These are phyloP conservation scores for Boletales sp. DNA, from an alignment of 768 basidiomycete species.

Conservation along the genomic window DNA sequence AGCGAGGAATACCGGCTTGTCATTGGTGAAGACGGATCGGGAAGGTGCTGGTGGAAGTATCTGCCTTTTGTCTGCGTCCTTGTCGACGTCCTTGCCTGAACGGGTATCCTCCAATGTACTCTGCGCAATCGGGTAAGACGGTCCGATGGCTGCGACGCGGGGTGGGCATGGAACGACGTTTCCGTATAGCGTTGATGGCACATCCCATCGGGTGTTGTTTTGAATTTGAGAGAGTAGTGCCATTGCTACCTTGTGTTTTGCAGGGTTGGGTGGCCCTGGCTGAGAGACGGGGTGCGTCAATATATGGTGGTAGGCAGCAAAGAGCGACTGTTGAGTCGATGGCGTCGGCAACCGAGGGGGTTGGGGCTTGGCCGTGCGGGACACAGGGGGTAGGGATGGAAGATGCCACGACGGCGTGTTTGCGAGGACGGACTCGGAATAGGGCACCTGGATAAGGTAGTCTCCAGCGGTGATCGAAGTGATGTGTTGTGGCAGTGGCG, in stretches of 20 bases:
- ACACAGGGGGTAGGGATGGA: slow-evolving; percentile 38
- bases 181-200: slow-evolving; percentile 62
- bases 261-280: slow-evolving; percentile 49
- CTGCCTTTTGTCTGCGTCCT: slow-evolving; percentile 45
- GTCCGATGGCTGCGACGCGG: slow-evolving; percentile 57
- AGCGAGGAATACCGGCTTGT: slow-evolving; percentile 59
- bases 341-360: slow-evolving; percentile 42
- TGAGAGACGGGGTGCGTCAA: slow-evolving; percentile 64
- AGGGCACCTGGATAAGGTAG: slow-evolving; percentile 69
- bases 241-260: slow-evolving; percentile 75
- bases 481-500: slow-evolving; percentile 42
- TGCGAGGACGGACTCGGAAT: slow-evolving; percentile 68
- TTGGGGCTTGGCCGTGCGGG: slow-evolving; percentile 16
- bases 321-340: slow-evolving; percentile 59
- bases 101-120: slow-evolving; percentile 28
- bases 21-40: slow-evolving; percentile 39
- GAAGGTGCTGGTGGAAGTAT: slow-evolving; percentile 36
- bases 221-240: slow-evolving; percentile 59
- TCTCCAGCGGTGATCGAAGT: slow-evolving; percentile 51
- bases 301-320: slow-evolving; percentile 73
- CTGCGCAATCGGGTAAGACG: slow-evolving; percentile 57
- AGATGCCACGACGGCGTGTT: slow-evolving; percentile 68
- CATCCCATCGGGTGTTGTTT: slow-evolving; percentile 59
- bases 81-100: slow-evolving; percentile 44
- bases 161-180: slow-evolving; percentile 57